Evolutionary conservation across 2,329 filamentous ascomycete species (phyloP).

Genomic region (Reticulascus tulasneorum): DNA sequence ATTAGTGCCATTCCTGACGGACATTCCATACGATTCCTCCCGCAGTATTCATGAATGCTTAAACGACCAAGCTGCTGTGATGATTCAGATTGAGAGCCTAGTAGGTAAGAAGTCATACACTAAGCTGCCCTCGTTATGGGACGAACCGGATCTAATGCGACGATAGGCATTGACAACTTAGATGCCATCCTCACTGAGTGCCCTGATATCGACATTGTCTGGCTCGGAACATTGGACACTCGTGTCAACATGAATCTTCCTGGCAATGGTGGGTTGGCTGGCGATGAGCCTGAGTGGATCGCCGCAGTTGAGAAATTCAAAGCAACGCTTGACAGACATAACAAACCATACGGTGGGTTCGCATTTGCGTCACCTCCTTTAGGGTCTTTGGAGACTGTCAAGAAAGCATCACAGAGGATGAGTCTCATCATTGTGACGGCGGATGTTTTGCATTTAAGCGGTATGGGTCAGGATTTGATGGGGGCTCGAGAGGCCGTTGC

Average conservation of each 20-base stretch:
- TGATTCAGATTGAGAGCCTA: constrained; percentile 42
- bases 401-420: too few relatives aligned
- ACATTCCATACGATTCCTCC: constrained; percentile 24
- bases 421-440: too few relatives aligned
- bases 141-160: neutral
- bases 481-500: too few relatives aligned
- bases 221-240: constrained; percentile 39
- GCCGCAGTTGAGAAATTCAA: constrained; percentile 31
- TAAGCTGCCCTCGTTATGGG: neutral
- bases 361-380: too few relatives aligned
- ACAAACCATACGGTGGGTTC: constrained; percentile 35
- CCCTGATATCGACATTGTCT: constrained; percentile 40
- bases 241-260: constrained; percentile 38
- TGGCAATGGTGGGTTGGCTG: constrained; percentile 24
- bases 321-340: constrained; percentile 35
- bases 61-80: constrained; percentile 41
- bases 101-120: neutral
- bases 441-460: too few relatives aligned
- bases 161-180: constrained; percentile 37
- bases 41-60: constrained; percentile 30
- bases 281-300: constrained; percentile 35
- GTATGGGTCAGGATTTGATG: too few relatives aligned
- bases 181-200: constrained; percentile 41
- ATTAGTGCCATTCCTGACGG: constrained; percentile 31
- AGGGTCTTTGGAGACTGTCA: too few relatives aligned